Evolutionary conservation across 176 grass and related monocot genomes (phyloP).

Genomic region (Oryza officinalis): DNA sequence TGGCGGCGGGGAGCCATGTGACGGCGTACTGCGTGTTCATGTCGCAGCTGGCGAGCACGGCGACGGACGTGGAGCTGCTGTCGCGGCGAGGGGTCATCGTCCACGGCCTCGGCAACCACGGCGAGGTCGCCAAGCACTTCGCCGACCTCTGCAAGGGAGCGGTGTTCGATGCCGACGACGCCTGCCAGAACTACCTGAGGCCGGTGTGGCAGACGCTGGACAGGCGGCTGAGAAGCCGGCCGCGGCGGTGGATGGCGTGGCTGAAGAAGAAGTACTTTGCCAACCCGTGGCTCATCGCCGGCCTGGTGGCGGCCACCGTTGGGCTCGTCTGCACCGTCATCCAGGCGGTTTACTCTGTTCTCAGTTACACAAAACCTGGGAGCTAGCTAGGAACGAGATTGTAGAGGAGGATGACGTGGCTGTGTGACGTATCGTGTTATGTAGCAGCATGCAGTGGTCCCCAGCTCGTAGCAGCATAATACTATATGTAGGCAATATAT

Average conservation of each 20-base stretch:
- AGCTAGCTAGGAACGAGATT: too few relatives aligned
- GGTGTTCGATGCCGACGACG: neutral
- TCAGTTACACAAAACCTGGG: neutral
- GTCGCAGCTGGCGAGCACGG: constrained; percentile 1
- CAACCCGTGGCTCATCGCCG: constrained; percentile 9
- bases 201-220: neutral
- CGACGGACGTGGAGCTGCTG: neutral
- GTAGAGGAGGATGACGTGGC: neutral
- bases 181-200: neutral
- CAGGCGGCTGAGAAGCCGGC: neutral
- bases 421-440: neutral
- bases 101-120: neutral
- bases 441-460: too few relatives aligned
- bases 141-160: neutral
- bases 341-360: constrained; percentile 10
- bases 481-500: too few relatives aligned
- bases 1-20: neutral
- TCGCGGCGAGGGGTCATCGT: neutral
- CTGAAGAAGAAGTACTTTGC: constrained; percentile 18
- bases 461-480: too few relatives aligned
- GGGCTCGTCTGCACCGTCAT: neutral
- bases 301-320: neutral
- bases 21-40: constrained; percentile 35
- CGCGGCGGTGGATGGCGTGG: constrained; percentile 4
- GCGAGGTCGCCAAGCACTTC: neutral